These are phyloP conservation scores for Betula pendula DNA, from an alignment of 306 rosid genomes.

Conservation along the genomic window DNA sequence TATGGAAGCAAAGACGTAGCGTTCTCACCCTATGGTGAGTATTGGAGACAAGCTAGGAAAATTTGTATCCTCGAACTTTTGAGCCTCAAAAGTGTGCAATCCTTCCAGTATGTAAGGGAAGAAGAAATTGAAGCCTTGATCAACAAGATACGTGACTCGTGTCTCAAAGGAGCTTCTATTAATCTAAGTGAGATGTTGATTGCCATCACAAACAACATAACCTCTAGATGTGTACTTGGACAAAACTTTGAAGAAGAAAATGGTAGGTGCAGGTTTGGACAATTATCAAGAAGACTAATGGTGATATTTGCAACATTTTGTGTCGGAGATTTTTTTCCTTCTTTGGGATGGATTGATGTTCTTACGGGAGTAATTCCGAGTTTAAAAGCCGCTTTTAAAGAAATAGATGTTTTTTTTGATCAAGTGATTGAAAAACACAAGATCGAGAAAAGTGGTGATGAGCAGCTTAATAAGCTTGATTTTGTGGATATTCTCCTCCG, in stretches of 20 bases:
- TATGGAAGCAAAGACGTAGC: slow-evolving; percentile 24
- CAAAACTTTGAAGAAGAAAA: slow-evolving; percentile 8
- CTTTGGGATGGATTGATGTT: slow-evolving; percentile 17
- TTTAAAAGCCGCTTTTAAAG: background rate
- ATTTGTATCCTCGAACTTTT: slow-evolving; percentile 12
- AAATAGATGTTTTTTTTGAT: background rate
- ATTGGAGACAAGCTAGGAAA: slow-evolving; percentile 22
- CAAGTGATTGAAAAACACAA: slow-evolving; percentile 1
- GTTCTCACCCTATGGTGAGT: slow-evolving; percentile 14
- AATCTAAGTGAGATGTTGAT: slow-evolving; percentile 9
- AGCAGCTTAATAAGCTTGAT: slow-evolving; percentile 9
- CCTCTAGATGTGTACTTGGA: slow-evolving; percentile 3
- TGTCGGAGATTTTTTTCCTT: slow-evolving; percentile 3
- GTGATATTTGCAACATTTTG: background rate
- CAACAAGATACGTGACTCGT: background rate
- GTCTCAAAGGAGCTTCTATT: background rate
- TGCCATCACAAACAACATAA: background rate
- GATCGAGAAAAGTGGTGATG: background rate
- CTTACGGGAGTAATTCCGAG: background rate
- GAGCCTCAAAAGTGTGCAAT: slow-evolving; percentile 16
- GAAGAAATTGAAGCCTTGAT: slow-evolving; percentile 6
- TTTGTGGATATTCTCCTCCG: slow-evolving; percentile 37
- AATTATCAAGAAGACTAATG: background rate
- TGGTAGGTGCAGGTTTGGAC: slow-evolving; percentile 4
- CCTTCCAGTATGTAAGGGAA: background rate